Evolutionary conservation across 2,329 filamentous ascomycete species (phyloP).

Genomic region (Penicillium sp.): DNA sequence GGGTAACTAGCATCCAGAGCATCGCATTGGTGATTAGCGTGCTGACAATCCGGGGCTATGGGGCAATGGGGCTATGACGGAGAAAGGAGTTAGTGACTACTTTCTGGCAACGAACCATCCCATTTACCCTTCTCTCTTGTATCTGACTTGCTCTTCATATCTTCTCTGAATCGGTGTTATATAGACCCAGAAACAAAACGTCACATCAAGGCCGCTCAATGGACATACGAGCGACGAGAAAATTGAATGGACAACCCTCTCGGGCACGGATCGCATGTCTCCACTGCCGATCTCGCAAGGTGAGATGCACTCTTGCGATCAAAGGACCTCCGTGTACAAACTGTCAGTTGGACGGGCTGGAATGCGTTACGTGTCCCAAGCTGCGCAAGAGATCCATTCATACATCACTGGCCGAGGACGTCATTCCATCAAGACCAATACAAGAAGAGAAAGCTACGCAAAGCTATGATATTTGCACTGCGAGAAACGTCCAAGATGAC

Average conservation of each 20-base stretch:
- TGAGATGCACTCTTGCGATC: not conserved
- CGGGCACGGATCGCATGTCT: conserved; percentile 5
- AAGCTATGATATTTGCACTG: not conserved
- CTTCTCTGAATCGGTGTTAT: not conserved
- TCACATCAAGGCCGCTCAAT: not conserved
- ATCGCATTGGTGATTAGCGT: not conserved
- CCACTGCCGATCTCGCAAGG: conserved; percentile 4
- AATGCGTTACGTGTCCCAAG: conserved; percentile 2
- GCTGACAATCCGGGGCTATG: not conserved
- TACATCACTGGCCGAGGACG: not conserved
- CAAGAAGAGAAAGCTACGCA: not conserved
- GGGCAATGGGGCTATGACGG: not conserved
- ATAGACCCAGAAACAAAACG: not conserved
- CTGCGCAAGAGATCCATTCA: not conserved
- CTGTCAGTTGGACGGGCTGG: conserved; percentile 4
- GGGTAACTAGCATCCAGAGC: not conserved
- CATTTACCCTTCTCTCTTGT: too few species aligned
- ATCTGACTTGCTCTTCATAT: not conserved
- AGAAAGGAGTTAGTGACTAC: not conserved
- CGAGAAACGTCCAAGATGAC: not conserved
- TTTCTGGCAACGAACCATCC: not conserved
- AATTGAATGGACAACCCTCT: conserved; percentile 4
- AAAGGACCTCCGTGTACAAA: conserved; percentile 5
- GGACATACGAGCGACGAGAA: conserved; percentile 2
- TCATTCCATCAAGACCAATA: not conserved